Base-by-base conservation (phyloP, 257 asterid species). In the Thymus mandschuricus region DNA sequence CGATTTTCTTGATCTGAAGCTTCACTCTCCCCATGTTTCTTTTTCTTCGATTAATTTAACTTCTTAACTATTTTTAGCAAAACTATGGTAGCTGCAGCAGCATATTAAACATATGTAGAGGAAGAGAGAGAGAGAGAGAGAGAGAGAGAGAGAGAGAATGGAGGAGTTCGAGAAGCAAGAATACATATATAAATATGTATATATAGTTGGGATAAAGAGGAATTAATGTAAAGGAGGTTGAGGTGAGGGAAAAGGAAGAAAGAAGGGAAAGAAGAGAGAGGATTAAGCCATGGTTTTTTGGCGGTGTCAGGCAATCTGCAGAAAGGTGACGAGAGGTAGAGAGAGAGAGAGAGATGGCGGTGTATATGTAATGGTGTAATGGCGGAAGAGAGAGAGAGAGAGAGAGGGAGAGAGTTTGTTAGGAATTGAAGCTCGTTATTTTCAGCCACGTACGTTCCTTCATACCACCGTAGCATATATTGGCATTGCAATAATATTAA, bases 1-100 rank as follows among this genome's bases (percentile, higher is more conserved):
- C 99, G 0, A 94, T 94, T 75, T 84, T 91, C 89, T 91, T 94
- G 85, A 94, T 94, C 78, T 91, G 89, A 6, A 94, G 87, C 75
- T 94, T 94, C 78, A 94, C 99, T 82, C 99, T 86, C 45, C 99
- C 99, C 99, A 94, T 84, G 3, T 44, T 3, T 8, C 6, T 34
- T 28, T 49, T 12, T 4, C 21, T 12, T 1, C 5, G 2, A 45
- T 48, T 3, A 11, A 11, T 45, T 46, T 21, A 21, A 21, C 21
- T 21, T 21, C 21, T 21, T 21, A 21, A 38, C 44, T 38, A 38
- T 38, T 38, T 38, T 38, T 38, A 38, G 44, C 44, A 38, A 38
- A 3, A 3, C 44, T 38, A 3, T 38, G 44, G 44, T 38, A 6
- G 44, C 5, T 38, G 44, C 6, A 6, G 6, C 3, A 38, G 44